phyloP scores from a whole-genome alignment of 768 basidiomycete species.

The Suillus sp. region DNA sequence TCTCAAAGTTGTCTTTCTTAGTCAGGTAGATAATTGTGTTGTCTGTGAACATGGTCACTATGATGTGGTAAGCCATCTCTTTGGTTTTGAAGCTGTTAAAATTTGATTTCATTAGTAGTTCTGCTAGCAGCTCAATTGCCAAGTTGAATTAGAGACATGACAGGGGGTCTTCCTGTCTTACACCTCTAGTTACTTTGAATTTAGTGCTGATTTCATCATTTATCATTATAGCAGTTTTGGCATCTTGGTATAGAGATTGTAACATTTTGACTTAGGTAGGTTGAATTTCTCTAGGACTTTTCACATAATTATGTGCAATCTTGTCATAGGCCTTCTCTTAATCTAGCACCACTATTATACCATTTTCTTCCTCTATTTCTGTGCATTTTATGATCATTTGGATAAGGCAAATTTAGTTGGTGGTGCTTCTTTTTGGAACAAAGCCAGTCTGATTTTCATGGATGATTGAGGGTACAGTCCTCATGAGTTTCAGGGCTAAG shows the following conservation, averaged over 20 bases:
- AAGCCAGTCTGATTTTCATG: no score
- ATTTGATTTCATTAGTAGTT: no score
- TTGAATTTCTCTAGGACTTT: no score
- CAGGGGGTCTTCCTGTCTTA: not conserved
- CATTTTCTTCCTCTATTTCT: not conserved
- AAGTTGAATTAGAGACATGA: not conserved
- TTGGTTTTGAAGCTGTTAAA: not conserved
- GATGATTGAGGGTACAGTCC: no score
- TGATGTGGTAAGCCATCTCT: not conserved
- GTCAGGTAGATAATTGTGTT: not conserved
- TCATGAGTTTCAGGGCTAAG: no score
- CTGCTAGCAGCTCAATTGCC: not conserved
- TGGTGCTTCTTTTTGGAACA: no score
- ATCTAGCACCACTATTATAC: not conserved
- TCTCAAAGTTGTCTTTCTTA: not conserved
- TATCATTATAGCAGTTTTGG: not conserved
- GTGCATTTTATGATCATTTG: not conserved
- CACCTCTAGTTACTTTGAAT: not conserved
- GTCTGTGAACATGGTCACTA: not conserved
- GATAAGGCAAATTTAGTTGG: not conserved
- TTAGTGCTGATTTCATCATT: not conserved
- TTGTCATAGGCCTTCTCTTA: no score
- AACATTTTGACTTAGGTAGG: slow-evolving; percentile 11
- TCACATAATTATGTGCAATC: no score
- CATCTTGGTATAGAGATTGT: not conserved